These are phyloP conservation scores for Caloboletus inedulis DNA, from an alignment of 1,284 basidiomycete genomes.

Conservation along the genomic window DNA sequence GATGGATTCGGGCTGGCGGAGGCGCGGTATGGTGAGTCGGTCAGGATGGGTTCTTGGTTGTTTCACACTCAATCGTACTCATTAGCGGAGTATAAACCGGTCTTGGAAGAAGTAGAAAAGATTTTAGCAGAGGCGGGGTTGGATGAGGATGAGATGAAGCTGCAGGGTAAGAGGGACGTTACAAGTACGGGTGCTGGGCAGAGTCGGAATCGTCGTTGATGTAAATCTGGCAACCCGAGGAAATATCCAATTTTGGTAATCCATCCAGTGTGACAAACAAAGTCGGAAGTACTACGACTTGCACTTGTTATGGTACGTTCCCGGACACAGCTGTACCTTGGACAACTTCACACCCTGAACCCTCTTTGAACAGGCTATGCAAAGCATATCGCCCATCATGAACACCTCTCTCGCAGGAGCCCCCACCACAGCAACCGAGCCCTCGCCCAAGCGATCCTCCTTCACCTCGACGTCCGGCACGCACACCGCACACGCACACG, in stretches of 20 bases:
- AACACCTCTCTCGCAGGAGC: conserved; percentile 9
- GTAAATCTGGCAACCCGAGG: no score
- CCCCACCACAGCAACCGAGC: conserved; percentile 2
- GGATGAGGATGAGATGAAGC: conserved; percentile 76
- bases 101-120: conserved; percentile 78
- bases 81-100: conserved; percentile 70
- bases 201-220: conserved; percentile 52
- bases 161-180: conserved; percentile 32
- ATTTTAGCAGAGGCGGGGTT: conserved; percentile 85
- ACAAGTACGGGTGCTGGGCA: conserved; percentile 30
- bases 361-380: conserved; percentile 5
- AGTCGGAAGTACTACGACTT: no score
- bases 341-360: conserved; percentile 12
- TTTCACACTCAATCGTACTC: neutral
- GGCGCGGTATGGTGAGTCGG: conserved; percentile 56
- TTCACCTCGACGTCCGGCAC: conserved; percentile 15
- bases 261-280: neutral
- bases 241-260: neutral
- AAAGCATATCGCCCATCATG: conserved; percentile 9
- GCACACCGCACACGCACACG: conserved; percentile 19
- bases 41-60: neutral
- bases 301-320: neutral
- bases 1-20: conserved; percentile 77
- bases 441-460: neutral
- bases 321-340: neutral